Percentiles rank a stretch among this genome's conserved stretches.
phyloP scores from a whole-genome alignment of 495 filamentous ascomycete genomes.

The Evernia prunastri region DNA sequence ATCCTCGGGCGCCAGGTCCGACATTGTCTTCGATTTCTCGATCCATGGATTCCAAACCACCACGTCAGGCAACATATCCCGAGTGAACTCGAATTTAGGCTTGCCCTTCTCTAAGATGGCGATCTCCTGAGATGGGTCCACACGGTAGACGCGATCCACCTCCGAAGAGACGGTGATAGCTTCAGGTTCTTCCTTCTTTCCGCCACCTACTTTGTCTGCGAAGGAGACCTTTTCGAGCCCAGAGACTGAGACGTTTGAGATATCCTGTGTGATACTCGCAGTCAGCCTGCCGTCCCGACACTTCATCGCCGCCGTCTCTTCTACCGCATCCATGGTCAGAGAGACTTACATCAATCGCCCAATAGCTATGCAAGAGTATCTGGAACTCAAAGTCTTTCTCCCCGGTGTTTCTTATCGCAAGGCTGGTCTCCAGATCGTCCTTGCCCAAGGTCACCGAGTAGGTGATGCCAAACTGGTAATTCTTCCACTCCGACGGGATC shows the following conservation, averaged over 20 bases:
- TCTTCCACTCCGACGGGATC: slow-evolving; percentile 60
- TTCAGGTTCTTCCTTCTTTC: slow-evolving; percentile 16
- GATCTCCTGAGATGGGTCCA: slow-evolving; percentile 39
- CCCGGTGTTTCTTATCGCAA: slow-evolving; percentile 85
- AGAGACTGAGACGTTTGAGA: slow-evolving; percentile 58
- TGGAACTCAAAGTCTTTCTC: slow-evolving; percentile 79
- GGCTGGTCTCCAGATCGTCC: slow-evolving; percentile 67
- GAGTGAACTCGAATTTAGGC: slow-evolving; percentile 60
- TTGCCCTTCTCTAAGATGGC: slow-evolving; percentile 54
- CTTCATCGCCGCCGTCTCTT: not conserved
- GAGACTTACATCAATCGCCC: slow-evolving; percentile 62
- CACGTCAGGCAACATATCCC: slow-evolving; percentile 76
- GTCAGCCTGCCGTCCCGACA: not conserved
- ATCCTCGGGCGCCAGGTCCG: slow-evolving; percentile 81
- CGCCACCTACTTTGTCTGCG: slow-evolving; percentile 47
- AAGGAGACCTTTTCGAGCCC: slow-evolving; percentile 70
- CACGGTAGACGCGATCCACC: slow-evolving; percentile 74
- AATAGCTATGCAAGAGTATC: slow-evolving; percentile 85
- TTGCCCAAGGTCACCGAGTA: slow-evolving; percentile 82
- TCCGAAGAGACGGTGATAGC: slow-evolving; percentile 59
- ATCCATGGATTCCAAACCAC: slow-evolving; percentile 98
- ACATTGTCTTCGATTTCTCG: slow-evolving; percentile 72
- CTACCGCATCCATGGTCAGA: not conserved
- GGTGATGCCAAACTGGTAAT: slow-evolving; percentile 78
- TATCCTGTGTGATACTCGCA: slow-evolving; percentile 49